phyloP scores from a whole-genome alignment of 164 flowering plant genomes.

The Aristolochia contorta region DNA sequence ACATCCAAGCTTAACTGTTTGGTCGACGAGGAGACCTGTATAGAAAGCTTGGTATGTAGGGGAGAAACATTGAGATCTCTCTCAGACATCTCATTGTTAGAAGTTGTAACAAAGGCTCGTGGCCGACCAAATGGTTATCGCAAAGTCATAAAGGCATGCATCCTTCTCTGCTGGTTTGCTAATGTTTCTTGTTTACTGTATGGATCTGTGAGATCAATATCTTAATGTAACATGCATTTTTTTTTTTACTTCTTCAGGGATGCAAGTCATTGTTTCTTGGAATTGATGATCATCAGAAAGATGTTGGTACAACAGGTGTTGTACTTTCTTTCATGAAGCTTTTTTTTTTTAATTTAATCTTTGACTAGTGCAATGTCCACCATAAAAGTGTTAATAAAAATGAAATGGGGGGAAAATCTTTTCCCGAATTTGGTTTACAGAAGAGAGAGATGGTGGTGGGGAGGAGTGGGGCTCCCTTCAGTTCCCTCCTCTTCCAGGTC shows the following conservation, averaged over 20 bases:
- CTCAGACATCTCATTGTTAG: conserved; percentile 75
- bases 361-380: too few species aligned
- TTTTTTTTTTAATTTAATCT: too few species aligned
- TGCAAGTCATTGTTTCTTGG: conserved; percentile 77
- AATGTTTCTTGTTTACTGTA: neutral
- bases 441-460: too few species aligned
- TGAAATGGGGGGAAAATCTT: too few species aligned
- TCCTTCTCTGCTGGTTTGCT: conserved; percentile 3
- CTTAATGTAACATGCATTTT: neutral
- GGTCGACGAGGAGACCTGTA: conserved; percentile 29
- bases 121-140: conserved; percentile 92
- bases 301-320: conserved; percentile 88
- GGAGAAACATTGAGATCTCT: conserved; percentile 90
- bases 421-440: too few species aligned
- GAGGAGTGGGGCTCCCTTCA: too few species aligned
- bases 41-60: conserved; percentile 57
- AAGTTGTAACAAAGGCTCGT: conserved; percentile 61
- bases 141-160: conserved; percentile 71
- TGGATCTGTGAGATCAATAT: neutral
- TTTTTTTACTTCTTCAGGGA: conserved; percentile 35
- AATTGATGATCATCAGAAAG: conserved; percentile 58
- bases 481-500: too few species aligned
- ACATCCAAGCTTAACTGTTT: conserved; percentile 57
- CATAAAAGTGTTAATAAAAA: too few species aligned
- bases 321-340: neutral